phyloP scores from a whole-genome alignment of 2,329 filamentous ascomycete genomes.

The Ophiocordyceps camponoti-floridani region DNA sequence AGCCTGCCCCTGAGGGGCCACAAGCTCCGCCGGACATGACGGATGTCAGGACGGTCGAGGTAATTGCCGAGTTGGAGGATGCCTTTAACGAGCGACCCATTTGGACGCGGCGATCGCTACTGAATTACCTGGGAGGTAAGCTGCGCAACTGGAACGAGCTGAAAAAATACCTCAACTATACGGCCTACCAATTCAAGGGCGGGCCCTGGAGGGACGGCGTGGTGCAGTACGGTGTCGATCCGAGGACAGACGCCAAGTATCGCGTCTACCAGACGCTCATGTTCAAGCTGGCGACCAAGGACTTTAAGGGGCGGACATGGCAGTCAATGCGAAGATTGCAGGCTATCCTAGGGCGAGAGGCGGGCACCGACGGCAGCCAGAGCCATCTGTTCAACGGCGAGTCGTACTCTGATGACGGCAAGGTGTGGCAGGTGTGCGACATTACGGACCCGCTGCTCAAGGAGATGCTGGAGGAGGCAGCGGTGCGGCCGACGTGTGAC shows the following conservation, averaged over 20 bases:
- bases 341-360: conserved; percentile 19
- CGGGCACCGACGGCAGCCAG: conserved; percentile 19
- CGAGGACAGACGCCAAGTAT: conserved; percentile 56
- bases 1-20: conserved; percentile 45
- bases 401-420: conserved; percentile 58
- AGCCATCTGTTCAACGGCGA: conserved; percentile 74
- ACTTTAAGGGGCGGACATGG: conserved; percentile 28
- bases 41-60: conserved; percentile 40
- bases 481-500: conserved; percentile 41
- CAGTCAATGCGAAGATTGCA: conserved; percentile 25
- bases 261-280: conserved; percentile 77
- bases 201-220: conserved; percentile 86
- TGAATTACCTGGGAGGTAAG: conserved; percentile 46
- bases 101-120: conserved; percentile 69
- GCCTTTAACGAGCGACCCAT: conserved; percentile 61
- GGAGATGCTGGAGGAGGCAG: conserved; percentile 44
- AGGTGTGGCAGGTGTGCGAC: conserved; percentile 90
- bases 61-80: conserved; percentile 44
- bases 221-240: conserved; percentile 73
- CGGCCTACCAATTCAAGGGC: conserved; percentile 81
- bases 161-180: conserved; percentile 63
- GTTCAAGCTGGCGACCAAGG: conserved; percentile 51
- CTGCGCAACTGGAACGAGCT: conserved; percentile 38
- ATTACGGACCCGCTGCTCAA: conserved; percentile 63
- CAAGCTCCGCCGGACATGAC: conserved; percentile 38